Evolutionary conservation across 495 filamentous ascomycete species (phyloP).

Genomic region (Tuber calosporum): DNA sequence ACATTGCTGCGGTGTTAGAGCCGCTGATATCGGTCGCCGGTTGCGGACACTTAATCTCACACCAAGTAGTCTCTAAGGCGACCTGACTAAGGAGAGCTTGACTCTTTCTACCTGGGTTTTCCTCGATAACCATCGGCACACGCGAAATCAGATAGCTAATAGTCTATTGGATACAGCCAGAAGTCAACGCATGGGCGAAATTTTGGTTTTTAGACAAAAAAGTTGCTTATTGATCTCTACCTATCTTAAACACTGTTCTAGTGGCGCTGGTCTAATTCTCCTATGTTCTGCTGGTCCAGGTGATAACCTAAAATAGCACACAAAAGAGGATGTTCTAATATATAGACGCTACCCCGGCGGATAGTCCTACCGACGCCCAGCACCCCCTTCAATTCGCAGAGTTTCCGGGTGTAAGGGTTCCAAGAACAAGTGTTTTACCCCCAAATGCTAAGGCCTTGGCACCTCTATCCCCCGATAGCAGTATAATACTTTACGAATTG

Average conservation of each 20-base stretch:
- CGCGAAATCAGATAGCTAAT: neutral
- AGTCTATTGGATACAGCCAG: neutral
- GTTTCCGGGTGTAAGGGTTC: neutral
- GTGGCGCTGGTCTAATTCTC: too few relatives aligned
- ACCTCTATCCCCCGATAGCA: neutral
- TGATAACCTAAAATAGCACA: neutral
- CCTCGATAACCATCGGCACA: too few relatives aligned
- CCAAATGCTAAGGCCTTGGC: neutral
- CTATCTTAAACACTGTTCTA: too few relatives aligned
- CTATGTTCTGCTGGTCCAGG: neutral
- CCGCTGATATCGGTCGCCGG: too few relatives aligned
- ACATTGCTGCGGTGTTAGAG: too few relatives aligned
- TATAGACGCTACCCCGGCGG: neutral
- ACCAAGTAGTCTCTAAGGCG: neutral
- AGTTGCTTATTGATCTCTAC: neutral
- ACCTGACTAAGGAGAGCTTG: neutral
- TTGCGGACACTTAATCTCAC: too few relatives aligned
- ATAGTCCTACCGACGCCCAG: neutral
- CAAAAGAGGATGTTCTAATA: neutral
- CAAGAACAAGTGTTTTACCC: neutral
- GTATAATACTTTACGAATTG: neutral
- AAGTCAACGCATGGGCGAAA: neutral
- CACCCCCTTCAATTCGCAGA: neutral
- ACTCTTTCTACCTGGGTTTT: neutral
- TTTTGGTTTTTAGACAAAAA: neutral